Conservation (phyloP, 2,329 filamentous ascomycete species). For the Penicillium sp. region DNA sequence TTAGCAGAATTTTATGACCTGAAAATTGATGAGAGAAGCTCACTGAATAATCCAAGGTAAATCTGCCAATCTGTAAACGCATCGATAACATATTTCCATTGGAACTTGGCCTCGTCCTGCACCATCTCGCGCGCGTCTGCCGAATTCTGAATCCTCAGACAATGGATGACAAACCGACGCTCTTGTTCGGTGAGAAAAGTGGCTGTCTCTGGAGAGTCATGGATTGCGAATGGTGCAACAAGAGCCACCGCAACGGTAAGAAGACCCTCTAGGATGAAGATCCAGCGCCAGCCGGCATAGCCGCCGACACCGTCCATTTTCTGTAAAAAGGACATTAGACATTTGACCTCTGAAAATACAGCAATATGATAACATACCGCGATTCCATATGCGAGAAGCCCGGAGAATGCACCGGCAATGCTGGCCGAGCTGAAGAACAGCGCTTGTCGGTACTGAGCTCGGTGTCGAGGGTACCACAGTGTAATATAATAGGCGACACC, state of each 20-base stretch:
- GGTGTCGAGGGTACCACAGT: constrained; percentile 51
- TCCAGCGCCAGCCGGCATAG: constrained; percentile 55
- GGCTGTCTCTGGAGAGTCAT: constrained; percentile 51
- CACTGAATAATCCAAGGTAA: constrained; percentile 44
- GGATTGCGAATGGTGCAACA: constrained; percentile 50
- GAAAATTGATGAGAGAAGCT: constrained; percentile 8
- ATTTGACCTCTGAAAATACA: neutral
- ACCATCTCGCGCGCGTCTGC: constrained; percentile 30
- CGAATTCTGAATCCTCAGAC: constrained; percentile 41
- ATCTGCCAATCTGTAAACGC: constrained; percentile 50
- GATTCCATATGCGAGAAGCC: constrained; percentile 57
- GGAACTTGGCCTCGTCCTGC: constrained; percentile 38
- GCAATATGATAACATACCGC: constrained; percentile 38
- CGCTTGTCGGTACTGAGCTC: constrained; percentile 49
- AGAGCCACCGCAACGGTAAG: constrained; percentile 50
- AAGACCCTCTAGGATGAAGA: constrained; percentile 56
- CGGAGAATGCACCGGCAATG: constrained; percentile 57
- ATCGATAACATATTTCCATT: constrained; percentile 44
- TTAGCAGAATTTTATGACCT: constrained; percentile 1
- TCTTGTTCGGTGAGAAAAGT: constrained; percentile 48
- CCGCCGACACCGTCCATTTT: constrained; percentile 56
- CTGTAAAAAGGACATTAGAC: constrained; percentile 16
- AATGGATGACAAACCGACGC: constrained; percentile 32
- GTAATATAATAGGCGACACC: constrained; percentile 52
- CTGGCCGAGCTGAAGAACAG: constrained; percentile 54